These are phyloP conservation scores for Fusarium sp. DNA, from an alignment of 2,329 filamentous ascomycete species.

Conservation along the genomic window DNA sequence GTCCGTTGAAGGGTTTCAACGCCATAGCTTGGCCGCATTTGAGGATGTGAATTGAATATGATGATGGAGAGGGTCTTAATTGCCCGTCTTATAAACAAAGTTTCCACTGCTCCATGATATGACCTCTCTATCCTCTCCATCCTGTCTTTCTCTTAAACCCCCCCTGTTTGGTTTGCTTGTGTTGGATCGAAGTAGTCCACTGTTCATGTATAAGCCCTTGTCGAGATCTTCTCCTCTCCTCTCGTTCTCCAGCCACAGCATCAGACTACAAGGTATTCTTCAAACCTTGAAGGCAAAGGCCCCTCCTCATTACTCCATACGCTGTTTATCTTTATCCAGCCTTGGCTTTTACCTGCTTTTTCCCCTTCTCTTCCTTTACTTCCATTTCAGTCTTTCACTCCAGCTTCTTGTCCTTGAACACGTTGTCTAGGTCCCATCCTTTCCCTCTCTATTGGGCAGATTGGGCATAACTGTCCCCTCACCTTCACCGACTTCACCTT, in stretches of 20 bases:
- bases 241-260: background rate
- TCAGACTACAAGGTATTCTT: background rate
- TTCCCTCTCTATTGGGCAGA: constrained; percentile 27
- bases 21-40: constrained; percentile 5
- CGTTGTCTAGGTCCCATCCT: constrained; percentile 26
- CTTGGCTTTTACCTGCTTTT: constrained; percentile 9
- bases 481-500: constrained; percentile 32
- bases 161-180: constrained; percentile 38
- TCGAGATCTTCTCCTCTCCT: constrained; percentile 28
- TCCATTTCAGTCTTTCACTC: constrained; percentile 11
- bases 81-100: constrained; percentile 38
- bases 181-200: constrained; percentile 15
- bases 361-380: constrained; percentile 2
- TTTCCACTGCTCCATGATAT: constrained; percentile 22
- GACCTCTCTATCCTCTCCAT: constrained; percentile 16
- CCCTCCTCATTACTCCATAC: background rate
- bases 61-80: constrained; percentile 17
- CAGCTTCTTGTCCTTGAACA: constrained; percentile 17
- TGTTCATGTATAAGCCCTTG: constrained; percentile 35
- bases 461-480: constrained; percentile 26
- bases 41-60: constrained; percentile 5
- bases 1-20: constrained; percentile 19
- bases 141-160: constrained; percentile 27
- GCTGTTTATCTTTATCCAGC: background rate
- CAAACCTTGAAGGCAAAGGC: background rate